A percentile compares a stretch with the other conserved stretches of the same genome.
Evolutionary conservation across 2,329 filamentous ascomycete genomes (phyloP).

Genomic region (Pseudogymnoascus sp.): DNA sequence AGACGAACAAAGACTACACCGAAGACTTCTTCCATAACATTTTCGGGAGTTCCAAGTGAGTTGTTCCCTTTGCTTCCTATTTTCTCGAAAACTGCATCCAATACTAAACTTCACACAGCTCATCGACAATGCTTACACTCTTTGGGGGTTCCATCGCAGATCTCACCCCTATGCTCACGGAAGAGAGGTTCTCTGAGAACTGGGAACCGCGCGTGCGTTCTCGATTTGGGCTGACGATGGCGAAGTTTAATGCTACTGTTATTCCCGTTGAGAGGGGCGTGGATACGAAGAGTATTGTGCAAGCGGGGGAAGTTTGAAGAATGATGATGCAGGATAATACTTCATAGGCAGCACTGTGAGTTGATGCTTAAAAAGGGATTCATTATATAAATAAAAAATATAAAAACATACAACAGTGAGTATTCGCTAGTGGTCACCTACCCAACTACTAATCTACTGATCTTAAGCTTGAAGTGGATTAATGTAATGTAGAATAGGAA

Average conservation of each 20-base stretch:
- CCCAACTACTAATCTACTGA: no score
- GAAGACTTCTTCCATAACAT: slow-evolving; percentile 32
- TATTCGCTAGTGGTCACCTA: no score
- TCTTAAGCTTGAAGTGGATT: no score
- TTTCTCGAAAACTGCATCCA: neutral
- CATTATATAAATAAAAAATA: no score
- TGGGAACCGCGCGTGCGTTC: slow-evolving; percentile 34
- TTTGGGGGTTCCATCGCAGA: slow-evolving; percentile 33
- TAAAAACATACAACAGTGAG: no score
- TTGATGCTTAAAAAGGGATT: no score
- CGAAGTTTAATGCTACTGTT: slow-evolving; percentile 34
- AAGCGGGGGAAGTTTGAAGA: neutral
- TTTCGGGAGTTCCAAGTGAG: slow-evolving; percentile 34
- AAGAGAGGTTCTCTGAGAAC: slow-evolving; percentile 34
- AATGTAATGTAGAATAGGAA: neutral
- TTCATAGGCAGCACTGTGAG: neutral
- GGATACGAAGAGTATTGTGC: slow-evolving; percentile 17
- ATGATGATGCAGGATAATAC: neutral
- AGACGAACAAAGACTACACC: slow-evolving; percentile 30
- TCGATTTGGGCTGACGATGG: slow-evolving; percentile 34
- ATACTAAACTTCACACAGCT: slow-evolving; percentile 23
- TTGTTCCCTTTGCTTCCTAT: neutral
- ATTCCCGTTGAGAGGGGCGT: slow-evolving; percentile 33
- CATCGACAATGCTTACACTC: slow-evolving; percentile 35
- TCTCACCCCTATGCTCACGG: slow-evolving; percentile 32